Conservation (phyloP, 2,329 filamentous ascomycete species). For the Chaetomium olivaceum region DNA sequence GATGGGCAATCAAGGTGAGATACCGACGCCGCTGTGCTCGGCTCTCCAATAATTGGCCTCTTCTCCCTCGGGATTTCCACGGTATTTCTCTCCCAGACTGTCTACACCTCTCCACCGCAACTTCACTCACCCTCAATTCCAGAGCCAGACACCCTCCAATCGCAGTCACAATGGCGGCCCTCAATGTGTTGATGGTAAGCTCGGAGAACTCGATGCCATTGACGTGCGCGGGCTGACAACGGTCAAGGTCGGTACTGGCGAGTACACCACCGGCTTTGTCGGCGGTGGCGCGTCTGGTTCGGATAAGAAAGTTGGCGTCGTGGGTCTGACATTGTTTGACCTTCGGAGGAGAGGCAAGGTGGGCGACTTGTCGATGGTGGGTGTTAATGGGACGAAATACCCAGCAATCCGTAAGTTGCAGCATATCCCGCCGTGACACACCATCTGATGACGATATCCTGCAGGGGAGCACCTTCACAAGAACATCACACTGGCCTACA, state of each 20-base stretch:
- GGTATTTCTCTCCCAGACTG: not conserved
- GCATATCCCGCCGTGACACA: not conserved
- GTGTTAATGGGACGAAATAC: slow-evolving; percentile 85
- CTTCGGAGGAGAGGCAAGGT: slow-evolving; percentile 87
- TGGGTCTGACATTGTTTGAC: slow-evolving; percentile 87
- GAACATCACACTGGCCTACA: slow-evolving; percentile 88
- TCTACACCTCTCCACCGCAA: not conserved
- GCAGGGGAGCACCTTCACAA: slow-evolving; percentile 77
- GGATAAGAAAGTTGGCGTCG: slow-evolving; percentile 95
- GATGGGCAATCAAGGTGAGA: not conserved
- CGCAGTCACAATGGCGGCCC: slow-evolving; percentile 41
- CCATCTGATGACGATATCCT: slow-evolving; percentile 10
- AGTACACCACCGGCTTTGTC: slow-evolving; percentile 96
- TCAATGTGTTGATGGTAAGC: slow-evolving; percentile 69
- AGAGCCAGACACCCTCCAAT: not conserved
- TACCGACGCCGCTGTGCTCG: not conserved
- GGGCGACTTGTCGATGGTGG: slow-evolving; percentile 81
- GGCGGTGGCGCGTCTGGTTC: slow-evolving; percentile 79
- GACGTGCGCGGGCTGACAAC: slow-evolving; percentile 15
- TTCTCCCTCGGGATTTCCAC: not conserved
- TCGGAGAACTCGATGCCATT: not conserved
- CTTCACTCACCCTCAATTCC: not conserved
- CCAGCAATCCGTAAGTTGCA: slow-evolving; percentile 77
- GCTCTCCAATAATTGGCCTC: not conserved
- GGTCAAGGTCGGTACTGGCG: slow-evolving; percentile 79